A percentile compares a stretch with the other conserved stretches of the same genome.
Evolutionary conservation across 1,139 yeast genomes (phyloP).

Genomic region (Yamadazyma aaseri): DNA sequence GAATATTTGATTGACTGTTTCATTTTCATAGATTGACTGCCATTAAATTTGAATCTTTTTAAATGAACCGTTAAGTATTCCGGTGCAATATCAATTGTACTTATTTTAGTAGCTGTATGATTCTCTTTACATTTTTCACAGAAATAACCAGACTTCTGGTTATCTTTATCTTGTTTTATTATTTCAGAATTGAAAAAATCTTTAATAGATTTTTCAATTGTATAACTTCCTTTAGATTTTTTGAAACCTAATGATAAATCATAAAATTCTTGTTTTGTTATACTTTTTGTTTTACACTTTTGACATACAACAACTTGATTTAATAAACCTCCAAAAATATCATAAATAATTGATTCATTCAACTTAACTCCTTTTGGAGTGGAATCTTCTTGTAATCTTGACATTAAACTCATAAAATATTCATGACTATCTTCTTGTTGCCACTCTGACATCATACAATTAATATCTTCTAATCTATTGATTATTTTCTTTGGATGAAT

Average conservation of each 20-base stretch:
- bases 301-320: slow-evolving; percentile 83
- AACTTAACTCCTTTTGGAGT: slow-evolving; percentile 86
- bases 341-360: slow-evolving; percentile 80
- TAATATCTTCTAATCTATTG: slow-evolving; percentile 74
- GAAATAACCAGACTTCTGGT: slow-evolving; percentile 64
- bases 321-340: slow-evolving; percentile 88
- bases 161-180: slow-evolving; percentile 59
- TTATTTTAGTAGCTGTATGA: slow-evolving; percentile 75
- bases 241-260: slow-evolving; percentile 79
- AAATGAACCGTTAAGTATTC: slow-evolving; percentile 84
- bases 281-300: slow-evolving; percentile 76
- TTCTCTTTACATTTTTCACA: slow-evolving; percentile 84
- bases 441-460: slow-evolving; percentile 96
- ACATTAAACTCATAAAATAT: slow-evolving; percentile 86
- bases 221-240: slow-evolving; percentile 44
- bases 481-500: slow-evolving; percentile 76
- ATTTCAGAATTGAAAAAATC: slow-evolving; percentile 83
- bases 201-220: slow-evolving; percentile 68
- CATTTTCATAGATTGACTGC: slow-evolving; percentile 71
- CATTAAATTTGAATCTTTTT: slow-evolving; percentile 87
- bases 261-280: slow-evolving; percentile 90
- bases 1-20: slow-evolving; percentile 85
- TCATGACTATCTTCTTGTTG: slow-evolving; percentile 98
- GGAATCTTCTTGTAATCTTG: slow-evolving; percentile 86
- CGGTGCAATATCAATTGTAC: slow-evolving; percentile 78